Evolutionary conservation across 1,139 yeast species (phyloP).

Genomic region (Kodamaea anthophila): DNA sequence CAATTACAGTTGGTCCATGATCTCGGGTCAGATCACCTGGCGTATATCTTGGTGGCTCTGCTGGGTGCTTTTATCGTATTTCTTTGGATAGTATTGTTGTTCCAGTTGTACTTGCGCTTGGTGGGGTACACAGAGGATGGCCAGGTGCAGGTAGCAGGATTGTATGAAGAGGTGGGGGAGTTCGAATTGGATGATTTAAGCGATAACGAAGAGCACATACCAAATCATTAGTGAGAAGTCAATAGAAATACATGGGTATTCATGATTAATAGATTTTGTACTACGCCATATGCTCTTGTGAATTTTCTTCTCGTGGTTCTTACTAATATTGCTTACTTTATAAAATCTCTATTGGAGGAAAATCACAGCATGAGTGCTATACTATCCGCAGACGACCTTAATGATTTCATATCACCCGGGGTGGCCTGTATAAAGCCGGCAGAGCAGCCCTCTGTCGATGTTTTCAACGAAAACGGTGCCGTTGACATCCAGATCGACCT

Average conservation of each 20-base stretch:
- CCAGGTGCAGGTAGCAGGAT: conserved; percentile 3
- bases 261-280: no score
- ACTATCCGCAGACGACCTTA: conserved; percentile 80
- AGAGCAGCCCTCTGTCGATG: conserved; percentile 24
- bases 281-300: no score
- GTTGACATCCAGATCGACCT: conserved; percentile 62
- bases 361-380: conserved; percentile 65
- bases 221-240: conserved; percentile 1
- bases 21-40: conserved; percentile 77
- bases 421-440: conserved; percentile 92
- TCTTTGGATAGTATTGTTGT: conserved; percentile 55
- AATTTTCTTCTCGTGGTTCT: no score
- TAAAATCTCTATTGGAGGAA: neutral
- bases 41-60: conserved; percentile 68
- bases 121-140: conserved; percentile 43
- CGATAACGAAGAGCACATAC: conserved; percentile 1
- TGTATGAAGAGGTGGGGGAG: conserved; percentile 17
- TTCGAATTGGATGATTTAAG: conserved; percentile 24
- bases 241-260: no score
- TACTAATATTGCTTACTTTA: no score
- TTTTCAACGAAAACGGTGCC: conserved; percentile 24
- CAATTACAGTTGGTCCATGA: conserved; percentile 66
- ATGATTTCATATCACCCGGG: conserved; percentile 92
- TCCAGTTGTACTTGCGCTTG: conserved; percentile 53
- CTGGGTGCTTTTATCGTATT: conserved; percentile 71